Evolutionary conservation across 2,329 filamentous ascomycete genomes (phyloP).

Genomic region (Magnaporthales sp.): DNA sequence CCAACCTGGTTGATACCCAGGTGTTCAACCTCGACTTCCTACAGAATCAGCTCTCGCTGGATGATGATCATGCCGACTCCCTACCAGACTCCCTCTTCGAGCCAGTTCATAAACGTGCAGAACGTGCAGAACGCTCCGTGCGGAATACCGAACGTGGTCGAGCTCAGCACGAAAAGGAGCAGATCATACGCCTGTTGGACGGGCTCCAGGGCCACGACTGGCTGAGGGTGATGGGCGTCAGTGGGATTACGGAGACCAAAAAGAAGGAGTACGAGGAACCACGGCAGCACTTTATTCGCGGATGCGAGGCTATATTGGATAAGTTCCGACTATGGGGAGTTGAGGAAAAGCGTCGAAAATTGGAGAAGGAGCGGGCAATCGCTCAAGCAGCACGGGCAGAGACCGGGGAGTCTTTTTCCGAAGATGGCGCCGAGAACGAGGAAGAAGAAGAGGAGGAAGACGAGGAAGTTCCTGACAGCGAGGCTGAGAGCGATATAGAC

Average conservation of each 20-base stretch:
- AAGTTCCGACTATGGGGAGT: conserved; percentile 86
- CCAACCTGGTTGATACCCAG: conserved; percentile 46
- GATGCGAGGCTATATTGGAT: conserved; percentile 71
- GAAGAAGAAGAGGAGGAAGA: conserved; percentile 18
- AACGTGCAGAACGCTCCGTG: conserved; percentile 52
- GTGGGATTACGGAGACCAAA: conserved; percentile 72
- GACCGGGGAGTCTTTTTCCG: conserved; percentile 8
- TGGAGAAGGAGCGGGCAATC: conserved; percentile 60
- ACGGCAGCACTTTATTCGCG: conserved; percentile 73
- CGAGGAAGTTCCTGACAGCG: conserved; percentile 10
- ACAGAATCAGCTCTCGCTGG: conserved; percentile 33
- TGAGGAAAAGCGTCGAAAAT: conserved; percentile 77
- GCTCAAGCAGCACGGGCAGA: conserved; percentile 24
- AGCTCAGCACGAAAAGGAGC: conserved; percentile 58
- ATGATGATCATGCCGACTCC: conserved; percentile 37
- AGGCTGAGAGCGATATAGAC: conserved; percentile 59
- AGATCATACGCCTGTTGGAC: conserved; percentile 60
- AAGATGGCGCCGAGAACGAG: conserved; percentile 15
- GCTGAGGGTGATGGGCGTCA: conserved; percentile 86
- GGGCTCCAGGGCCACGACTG: conserved; percentile 87
- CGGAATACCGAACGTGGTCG: conserved; percentile 56
- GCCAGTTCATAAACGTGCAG: conserved; percentile 47
- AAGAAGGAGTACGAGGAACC: conserved; percentile 84
- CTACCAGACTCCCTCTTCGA: conserved; percentile 47
- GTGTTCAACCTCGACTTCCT: conserved; percentile 47